Evolutionary conservation across 225 moss, liverwort and hornwort species (phyloP), one percentile per base, ranked within the genome.

Genomic region (Polytrichum formosum): DNA sequence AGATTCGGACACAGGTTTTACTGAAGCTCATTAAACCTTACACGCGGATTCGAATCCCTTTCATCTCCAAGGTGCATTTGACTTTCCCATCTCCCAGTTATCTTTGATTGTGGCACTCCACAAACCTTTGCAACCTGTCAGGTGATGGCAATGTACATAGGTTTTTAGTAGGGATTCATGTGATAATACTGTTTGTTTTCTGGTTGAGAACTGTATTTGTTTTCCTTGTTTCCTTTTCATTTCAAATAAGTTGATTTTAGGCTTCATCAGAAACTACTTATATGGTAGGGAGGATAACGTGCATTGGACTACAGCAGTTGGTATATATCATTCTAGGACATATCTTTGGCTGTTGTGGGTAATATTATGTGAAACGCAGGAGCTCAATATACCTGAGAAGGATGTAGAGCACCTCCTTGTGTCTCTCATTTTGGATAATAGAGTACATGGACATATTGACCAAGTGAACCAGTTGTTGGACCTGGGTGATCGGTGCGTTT

Each of bases 1-100:
- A 91, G 65, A 91, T 91, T 56, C 91, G 91, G 29, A 91, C 91
- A 6, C 91, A 91, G 84, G 91, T 91, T 28, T 75, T 91, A 62
- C 71, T 91, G 88, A 91, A 91, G 80, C 88, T 91, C 55, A 91
- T 91, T 75, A 91, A 91, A 82, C 91, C 91, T 5, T 91, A 91
- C 68, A 91, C 91, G 9, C 82, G 91, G 17, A 91, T 91, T 56
- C 88, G 91, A 72, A 89, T 91, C 28, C 91, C 91, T 30, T 91
- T 91, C 71, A 88, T 91, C 67, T 88, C 91, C 7, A 81, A 86
- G 88, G 91, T 87, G 54, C 29, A 65, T 65, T 25, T 56, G 18
- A 53, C 26, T 65, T 31, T 25, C n/a, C 27, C 18, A 16, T 46
- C 46, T 46, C 16, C 30, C 6, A 16, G 46, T 13, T 37, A 17